A percentile compares a stretch with the other conserved stretches of the same genome.
Conservation (phyloP, 1,139 yeast species). For the Diutina scorzettiae region DNA sequence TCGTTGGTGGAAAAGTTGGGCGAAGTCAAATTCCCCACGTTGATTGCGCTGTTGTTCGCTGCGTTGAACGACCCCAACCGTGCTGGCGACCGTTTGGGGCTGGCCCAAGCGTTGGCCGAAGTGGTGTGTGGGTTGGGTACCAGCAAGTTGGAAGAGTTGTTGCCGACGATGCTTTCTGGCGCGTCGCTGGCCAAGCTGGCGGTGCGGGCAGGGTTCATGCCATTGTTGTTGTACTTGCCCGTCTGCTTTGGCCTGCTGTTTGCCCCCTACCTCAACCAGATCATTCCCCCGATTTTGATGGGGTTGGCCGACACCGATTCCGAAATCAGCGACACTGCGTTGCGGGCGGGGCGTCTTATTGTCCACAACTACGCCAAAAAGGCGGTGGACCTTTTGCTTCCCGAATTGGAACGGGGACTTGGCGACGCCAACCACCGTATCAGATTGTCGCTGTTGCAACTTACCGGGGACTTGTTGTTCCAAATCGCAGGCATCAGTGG, state of each 20-base stretch:
- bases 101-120: constrained; percentile 95
- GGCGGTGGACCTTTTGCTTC: constrained; percentile 87
- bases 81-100: constrained; percentile 89
- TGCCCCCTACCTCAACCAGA: constrained; percentile 74
- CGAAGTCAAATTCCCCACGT: constrained; percentile 88
- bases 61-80: constrained; percentile 72
- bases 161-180: constrained; percentile 70
- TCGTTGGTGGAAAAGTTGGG: constrained; percentile 93
- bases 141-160: constrained; percentile 71
- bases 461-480: constrained; percentile 92
- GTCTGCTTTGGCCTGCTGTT: constrained; percentile 91
- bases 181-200: constrained; percentile 55
- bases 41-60: constrained; percentile 68
- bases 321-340: constrained; percentile 76
- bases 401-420: constrained; percentile 86
- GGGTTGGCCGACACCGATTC: constrained; percentile 90
- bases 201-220: constrained; percentile 89
- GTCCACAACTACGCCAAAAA: constrained; percentile 86
- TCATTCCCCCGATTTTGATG: constrained; percentile 80
- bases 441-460: constrained; percentile 86
- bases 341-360: constrained; percentile 86
- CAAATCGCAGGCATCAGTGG: constrained; percentile 87
- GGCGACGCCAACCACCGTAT: constrained; percentile 78
- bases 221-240: constrained; percentile 78
- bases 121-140: constrained; percentile 87